phyloP scores from a whole-genome alignment of 345 rosid species.

The Barbarea vulgaris region DNA sequence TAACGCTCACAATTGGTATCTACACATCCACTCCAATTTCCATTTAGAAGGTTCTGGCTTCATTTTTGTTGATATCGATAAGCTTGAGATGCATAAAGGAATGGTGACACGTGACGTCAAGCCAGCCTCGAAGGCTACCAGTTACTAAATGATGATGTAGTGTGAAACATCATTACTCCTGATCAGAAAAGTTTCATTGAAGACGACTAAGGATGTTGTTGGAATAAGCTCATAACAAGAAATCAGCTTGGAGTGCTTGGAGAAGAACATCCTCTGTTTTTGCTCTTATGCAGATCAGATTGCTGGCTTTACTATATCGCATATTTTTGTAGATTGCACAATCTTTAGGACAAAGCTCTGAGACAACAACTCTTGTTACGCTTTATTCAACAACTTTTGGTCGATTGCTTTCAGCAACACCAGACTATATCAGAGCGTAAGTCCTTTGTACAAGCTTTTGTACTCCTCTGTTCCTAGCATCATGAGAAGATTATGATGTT shows the following conservation, averaged over 20 bases:
- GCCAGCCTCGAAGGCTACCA: constrained; percentile 46
- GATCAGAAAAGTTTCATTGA: constrained; percentile 38
- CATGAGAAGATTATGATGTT: too few species aligned
- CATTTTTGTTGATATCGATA: constrained; percentile 75
- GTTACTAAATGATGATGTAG: constrained; percentile 36
- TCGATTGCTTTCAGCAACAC: constrained; percentile 83
- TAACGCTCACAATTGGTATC: constrained; percentile 78
- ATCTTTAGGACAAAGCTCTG: constrained; percentile 62
- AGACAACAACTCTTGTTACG: constrained; percentile 68
- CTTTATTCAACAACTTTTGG: constrained; percentile 95
- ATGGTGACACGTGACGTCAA: too few species aligned
- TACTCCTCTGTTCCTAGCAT: not conserved
- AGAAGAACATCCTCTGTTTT: constrained; percentile 61
- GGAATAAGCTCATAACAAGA: constrained; percentile 50
- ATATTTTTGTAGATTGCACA: constrained; percentile 91
- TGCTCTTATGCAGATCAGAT: constrained; percentile 69
- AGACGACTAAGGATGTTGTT: constrained; percentile 46
- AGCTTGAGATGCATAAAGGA: constrained; percentile 75
- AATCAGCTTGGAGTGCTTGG: constrained; percentile 72
- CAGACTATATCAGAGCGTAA: constrained; percentile 84
- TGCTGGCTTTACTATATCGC: constrained; percentile 85
- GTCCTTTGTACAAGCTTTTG: constrained; percentile 20
- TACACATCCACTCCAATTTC: constrained; percentile 63
- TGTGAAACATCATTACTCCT: not conserved
- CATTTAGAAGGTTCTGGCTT: constrained; percentile 60